Evolutionary conservation across 176 grass and related monocot genomes (phyloP), one percentile per base, ranked within the genome.

Genomic region (Eremochloa ophiuroides): DNA sequence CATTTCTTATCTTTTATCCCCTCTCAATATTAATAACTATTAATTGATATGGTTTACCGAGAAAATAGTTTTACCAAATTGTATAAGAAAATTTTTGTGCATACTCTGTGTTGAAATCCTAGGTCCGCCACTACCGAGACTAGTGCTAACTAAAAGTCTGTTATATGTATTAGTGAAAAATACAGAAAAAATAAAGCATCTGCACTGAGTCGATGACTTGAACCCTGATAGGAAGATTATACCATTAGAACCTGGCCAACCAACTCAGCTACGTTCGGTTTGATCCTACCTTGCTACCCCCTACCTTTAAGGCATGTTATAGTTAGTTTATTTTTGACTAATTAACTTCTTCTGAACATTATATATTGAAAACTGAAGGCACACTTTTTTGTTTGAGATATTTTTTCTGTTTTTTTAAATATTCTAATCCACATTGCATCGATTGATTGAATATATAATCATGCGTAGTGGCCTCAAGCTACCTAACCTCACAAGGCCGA

Each of bases 401-500:
- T 8, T 64, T 55, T 74, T 73, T 18, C 12, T 1, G 7, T 3
- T 66, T 58, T 66, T 69, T 34, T n/a, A 55, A 74, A 31, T 26
- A 12, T 26, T 12, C 23, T 10, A 10, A 26, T 74, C 31, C 15
- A 68, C 14, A 42, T 53, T 66, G 8, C 69, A 69, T 78, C 8
- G 25, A 35, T n/a, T 15, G 18, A 86, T 80, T 56, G 60, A 59
- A 17, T 29, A 46, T 10, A 8, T 14, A 47, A 59, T 73, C 44
- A 44, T 35, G 69, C 37, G 37, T 81, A 47, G 61, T 67, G 28
- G 37, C 47, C 48, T 13, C 58, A 37, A 67, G 37, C 38, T 67
- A 81, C 77, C 84, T 86, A 81, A 81, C 70, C 47, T 75, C 69
- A 80, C 46, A 74, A 80, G 35, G 77, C 44, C 44, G 77, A 68